A percentile compares a stretch with the other conserved stretches of the same genome.
Conservation (phyloP, 441 rosid genomes). For the Lepidium campestre region DNA sequence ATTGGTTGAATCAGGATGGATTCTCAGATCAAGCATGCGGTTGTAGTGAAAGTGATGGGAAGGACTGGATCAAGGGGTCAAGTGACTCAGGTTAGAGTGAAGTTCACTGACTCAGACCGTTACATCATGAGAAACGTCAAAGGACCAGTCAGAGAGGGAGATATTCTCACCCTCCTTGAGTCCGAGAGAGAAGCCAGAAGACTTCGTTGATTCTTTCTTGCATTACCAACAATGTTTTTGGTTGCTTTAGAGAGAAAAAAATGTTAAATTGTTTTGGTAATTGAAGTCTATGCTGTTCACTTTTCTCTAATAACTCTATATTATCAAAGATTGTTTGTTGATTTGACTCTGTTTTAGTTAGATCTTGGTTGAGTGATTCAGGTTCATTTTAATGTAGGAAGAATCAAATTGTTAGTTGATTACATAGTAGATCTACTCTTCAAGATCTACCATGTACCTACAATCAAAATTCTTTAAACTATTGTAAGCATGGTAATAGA, state of each 20-base stretch:
- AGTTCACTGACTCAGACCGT: constrained; percentile 67
- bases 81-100: constrained; percentile 75
- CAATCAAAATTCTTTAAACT: too few species aligned
- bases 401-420: too few species aligned
- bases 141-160: constrained; percentile 85
- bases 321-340: not conserved
- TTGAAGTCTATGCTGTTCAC: not conserved
- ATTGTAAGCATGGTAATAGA: too few species aligned
- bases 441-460: too few species aligned
- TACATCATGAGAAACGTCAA: constrained; percentile 85
- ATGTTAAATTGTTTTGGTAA: not conserved
- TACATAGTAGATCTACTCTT: too few species aligned
- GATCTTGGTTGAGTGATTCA: not conserved
- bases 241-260: not conserved
- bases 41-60: constrained; percentile 5
- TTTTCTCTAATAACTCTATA: not conserved
- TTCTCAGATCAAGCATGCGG: constrained; percentile 1
- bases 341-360: not conserved
- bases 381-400: not conserved
- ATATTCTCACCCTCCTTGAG: constrained; percentile 71
- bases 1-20: not conserved
- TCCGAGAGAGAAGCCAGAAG: constrained; percentile 86
- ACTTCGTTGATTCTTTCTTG: constrained; percentile 42
- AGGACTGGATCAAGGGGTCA: constrained; percentile 38
- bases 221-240: not conserved